Evolutionary conservation across 2,329 filamentous ascomycete species (phyloP).

Genomic region (Ophiostoma tasmaniense): DNA sequence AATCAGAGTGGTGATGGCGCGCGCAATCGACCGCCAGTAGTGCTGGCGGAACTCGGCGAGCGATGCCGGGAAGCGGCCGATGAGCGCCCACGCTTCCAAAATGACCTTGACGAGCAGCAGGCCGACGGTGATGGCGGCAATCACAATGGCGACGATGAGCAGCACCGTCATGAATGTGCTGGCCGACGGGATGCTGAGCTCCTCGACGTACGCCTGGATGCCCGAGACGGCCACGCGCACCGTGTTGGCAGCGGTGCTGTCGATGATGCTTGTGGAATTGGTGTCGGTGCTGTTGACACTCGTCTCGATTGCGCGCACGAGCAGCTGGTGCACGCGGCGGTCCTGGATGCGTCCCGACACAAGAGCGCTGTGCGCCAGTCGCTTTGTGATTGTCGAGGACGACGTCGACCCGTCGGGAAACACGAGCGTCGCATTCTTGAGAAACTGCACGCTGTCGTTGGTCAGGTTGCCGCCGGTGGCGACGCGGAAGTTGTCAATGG

Average conservation of each 20-base stretch:
- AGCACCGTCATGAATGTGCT: slow-evolving; percentile 97
- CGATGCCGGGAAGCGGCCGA: slow-evolving; percentile 71
- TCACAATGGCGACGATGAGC: slow-evolving; percentile 76
- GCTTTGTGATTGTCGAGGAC: slow-evolving; percentile 37
- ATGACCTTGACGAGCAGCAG: slow-evolving; percentile 87
- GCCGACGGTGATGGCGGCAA: slow-evolving; percentile 73
- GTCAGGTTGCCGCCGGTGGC: slow-evolving; percentile 82
- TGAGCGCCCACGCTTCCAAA: slow-evolving; percentile 85
- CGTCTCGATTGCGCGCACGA: slow-evolving; percentile 42
- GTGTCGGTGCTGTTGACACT: slow-evolving; percentile 33
- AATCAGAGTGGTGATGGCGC: slow-evolving; percentile 82
- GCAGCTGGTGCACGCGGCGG: slow-evolving; percentile 10
- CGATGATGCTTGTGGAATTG: slow-evolving; percentile 34
- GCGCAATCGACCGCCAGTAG: slow-evolving; percentile 89
- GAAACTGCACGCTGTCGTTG: slow-evolving; percentile 62
- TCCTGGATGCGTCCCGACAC: slow-evolving; percentile 32
- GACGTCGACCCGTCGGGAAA: slow-evolving; percentile 50
- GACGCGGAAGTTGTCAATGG: slow-evolving; percentile 76
- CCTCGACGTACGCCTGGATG: slow-evolving; percentile 74
- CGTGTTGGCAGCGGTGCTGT: slow-evolving; percentile 35
- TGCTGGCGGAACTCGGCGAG: slow-evolving; percentile 83
- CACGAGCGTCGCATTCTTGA: slow-evolving; percentile 68
- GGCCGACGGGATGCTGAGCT: slow-evolving; percentile 73
- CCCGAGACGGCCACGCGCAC: slow-evolving; percentile 53
- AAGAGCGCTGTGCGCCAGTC: slow-evolving; percentile 45